These are phyloP conservation scores for Entomortierella beljakovae DNA, from an alignment of 192 early-diverging fungal species.

Conservation along the genomic window DNA sequence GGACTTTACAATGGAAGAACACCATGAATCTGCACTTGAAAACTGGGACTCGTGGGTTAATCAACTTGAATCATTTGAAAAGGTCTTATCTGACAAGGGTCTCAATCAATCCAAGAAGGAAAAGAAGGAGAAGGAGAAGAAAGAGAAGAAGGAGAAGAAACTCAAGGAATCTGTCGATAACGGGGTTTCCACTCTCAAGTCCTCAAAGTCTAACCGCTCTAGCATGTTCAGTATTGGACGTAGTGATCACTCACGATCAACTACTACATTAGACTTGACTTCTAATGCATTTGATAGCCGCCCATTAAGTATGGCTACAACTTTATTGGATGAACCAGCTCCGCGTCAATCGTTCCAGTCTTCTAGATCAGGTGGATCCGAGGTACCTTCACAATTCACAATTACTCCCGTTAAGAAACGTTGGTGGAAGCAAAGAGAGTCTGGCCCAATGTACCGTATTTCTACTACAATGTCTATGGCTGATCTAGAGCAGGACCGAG, in stretches of 20 bases:
- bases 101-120: conserved; percentile 33
- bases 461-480: conserved; percentile 35
- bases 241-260: conserved; percentile 28
- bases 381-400: conserved; percentile 15
- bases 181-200: conserved; percentile 7
- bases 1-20: conserved; percentile 22
- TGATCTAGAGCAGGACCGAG: conserved; percentile 37
- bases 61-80: conserved; percentile 47
- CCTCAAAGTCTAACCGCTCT: conserved; percentile 9
- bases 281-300: conserved; percentile 14
- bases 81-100: conserved; percentile 37
- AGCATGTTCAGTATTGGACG: conserved; percentile 31
- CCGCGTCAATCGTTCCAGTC: conserved; percentile 45
- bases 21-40: conserved; percentile 36
- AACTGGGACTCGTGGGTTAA: conserved; percentile 55
- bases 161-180: neutral
- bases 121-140: conserved; percentile 37
- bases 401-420: conserved; percentile 27
- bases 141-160: conserved; percentile 6
- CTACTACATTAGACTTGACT: conserved; percentile 24
- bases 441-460: conserved; percentile 25
- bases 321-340: conserved; percentile 20
- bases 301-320: conserved; percentile 41
- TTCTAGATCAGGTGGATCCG: conserved; percentile 40
- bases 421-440: conserved; percentile 50